These are phyloP conservation scores for Curvularia lunata DNA, from an alignment of 2,329 filamentous ascomycete genomes.

Conservation along the genomic window DNA sequence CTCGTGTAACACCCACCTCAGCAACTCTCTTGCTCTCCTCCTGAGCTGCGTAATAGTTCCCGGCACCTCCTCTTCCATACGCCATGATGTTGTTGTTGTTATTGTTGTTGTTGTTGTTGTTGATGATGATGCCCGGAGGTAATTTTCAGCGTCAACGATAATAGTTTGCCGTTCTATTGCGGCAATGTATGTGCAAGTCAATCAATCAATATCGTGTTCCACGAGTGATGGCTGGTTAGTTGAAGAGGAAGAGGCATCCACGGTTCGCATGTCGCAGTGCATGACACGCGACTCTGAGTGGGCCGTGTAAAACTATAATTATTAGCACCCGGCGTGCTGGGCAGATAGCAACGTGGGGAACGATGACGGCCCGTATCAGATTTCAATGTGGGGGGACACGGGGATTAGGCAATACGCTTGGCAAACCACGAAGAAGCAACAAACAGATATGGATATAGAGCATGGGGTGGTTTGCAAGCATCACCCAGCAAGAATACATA, in stretches of 20 bases:
- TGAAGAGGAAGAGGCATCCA: neutral
- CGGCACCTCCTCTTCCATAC: constrained; percentile 55
- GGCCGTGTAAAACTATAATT: constrained; percentile 18
- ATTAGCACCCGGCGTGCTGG: constrained; percentile 14
- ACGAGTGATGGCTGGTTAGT: neutral
- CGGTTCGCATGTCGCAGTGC: constrained; percentile 1
- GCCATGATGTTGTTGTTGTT: constrained; percentile 33
- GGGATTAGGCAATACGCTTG: constrained; percentile 18
- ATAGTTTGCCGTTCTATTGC: neutral
- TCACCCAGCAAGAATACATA: neutral
- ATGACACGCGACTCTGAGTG: constrained; percentile 22
- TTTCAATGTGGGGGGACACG: constrained; percentile 26
- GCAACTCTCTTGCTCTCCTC: constrained; percentile 40
- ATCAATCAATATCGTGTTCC: neutral
- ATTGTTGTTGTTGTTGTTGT: too few species aligned
- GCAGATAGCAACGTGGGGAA: constrained; percentile 35
- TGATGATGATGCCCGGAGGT: neutral
- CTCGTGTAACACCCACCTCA: constrained; percentile 31
- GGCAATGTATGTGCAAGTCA: neutral
- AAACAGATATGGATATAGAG: constrained; percentile 1
- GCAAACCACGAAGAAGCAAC: constrained; percentile 25
- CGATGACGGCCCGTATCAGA: constrained; percentile 17
- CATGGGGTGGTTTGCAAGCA: neutral
- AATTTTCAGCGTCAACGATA: neutral
- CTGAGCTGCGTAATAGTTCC: constrained; percentile 51